Percentiles rank a stretch among this genome's conserved stretches.
Conservation (phyloP, 1,139 yeast species). For the Hyphopichia fennica region DNA sequence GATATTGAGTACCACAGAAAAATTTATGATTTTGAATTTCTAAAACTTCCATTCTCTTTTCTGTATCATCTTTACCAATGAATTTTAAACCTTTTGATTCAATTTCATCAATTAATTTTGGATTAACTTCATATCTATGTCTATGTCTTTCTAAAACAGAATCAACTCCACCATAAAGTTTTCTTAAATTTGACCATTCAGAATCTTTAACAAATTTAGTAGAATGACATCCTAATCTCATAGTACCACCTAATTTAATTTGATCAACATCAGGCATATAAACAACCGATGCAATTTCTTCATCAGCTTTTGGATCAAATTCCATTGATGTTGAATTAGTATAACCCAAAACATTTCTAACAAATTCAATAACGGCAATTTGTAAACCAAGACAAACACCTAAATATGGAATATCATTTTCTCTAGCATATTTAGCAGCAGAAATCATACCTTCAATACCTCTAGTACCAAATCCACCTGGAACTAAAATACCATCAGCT, state of each 20-base stretch:
- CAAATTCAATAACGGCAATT: constrained; percentile 93
- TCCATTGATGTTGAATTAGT: constrained; percentile 80
- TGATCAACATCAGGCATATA: constrained; percentile 99
- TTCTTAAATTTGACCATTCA: constrained; percentile 71
- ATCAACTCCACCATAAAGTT: constrained; percentile 73
- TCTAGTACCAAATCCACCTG: constrained; percentile 97
- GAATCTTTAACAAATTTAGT: constrained; percentile 74
- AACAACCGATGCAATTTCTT: constrained; percentile 76
- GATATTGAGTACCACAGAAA: constrained; percentile 95
- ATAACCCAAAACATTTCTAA: constrained; percentile 74
- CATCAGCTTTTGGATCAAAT: constrained; percentile 63
- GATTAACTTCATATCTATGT: constrained; percentile 97
- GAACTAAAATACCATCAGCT: constrained; percentile 96
- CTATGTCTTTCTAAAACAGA: constrained; percentile 92
- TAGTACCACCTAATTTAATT: constrained; percentile 95
- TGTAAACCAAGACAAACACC: constrained; percentile 99
- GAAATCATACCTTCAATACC: constrained; percentile 98
- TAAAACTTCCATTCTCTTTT: constrained; percentile 89
- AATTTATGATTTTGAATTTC: constrained; percentile 83
- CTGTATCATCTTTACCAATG: constrained; percentile 91
- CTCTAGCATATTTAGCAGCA: constrained; percentile 98
- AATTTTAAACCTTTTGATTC: constrained; percentile 81
- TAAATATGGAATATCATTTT: constrained; percentile 86
- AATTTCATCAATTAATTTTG: constrained; percentile 65
- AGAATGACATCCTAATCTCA: constrained; percentile 95